A percentile compares a stretch with the other conserved stretches of the same genome.
Conservation (phyloP, 306 rosid genomes). For the Ammopiptanthus mongolicus region DNA sequence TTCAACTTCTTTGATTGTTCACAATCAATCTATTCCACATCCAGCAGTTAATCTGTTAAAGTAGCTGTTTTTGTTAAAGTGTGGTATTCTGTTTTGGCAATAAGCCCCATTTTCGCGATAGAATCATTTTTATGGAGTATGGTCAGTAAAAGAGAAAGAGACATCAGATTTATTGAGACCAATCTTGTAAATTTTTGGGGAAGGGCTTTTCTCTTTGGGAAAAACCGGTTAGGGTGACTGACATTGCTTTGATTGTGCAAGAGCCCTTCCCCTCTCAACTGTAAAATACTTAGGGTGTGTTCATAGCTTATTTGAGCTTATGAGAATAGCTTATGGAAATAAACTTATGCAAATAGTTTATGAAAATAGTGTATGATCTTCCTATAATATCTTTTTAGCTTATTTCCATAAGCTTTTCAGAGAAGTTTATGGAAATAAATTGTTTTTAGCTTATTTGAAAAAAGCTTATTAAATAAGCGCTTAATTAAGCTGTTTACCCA, state of each 20-base stretch:
- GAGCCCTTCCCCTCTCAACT: background rate
- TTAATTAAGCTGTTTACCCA: no score
- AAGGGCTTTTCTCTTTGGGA: background rate
- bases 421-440: no score
- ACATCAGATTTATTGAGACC: background rate
- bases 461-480: no score
- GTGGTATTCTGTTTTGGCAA: background rate
- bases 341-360: no score
- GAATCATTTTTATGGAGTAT: background rate
- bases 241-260: background rate
- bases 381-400: no score
- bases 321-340: no score
- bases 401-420: no score
- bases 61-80: background rate
- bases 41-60: background rate
- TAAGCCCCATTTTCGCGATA: background rate
- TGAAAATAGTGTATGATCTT: no score
- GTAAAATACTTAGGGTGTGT: no score
- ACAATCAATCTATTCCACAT: background rate
- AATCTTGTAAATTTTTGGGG: background rate
- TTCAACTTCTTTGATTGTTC: background rate
- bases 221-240: background rate
- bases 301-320: no score
- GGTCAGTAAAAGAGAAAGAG: background rate
- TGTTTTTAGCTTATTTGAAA: no score